Conservation (phyloP, 176 grass and related monocot genomes). For the Aegilops speltoides region DNA sequence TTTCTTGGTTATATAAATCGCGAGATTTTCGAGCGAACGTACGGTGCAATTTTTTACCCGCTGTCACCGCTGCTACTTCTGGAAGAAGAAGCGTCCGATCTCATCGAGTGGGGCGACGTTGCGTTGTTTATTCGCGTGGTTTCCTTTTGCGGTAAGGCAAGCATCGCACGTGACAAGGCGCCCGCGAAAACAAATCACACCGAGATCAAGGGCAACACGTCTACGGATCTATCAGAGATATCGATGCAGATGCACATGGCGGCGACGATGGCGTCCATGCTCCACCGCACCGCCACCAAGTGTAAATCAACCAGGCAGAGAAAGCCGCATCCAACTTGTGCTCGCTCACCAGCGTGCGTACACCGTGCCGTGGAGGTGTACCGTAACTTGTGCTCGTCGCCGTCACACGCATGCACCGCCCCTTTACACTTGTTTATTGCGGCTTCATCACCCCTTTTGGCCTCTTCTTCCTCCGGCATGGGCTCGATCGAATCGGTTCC, state of each 20-base stretch:
- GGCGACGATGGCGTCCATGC: neutral
- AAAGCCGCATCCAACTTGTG: slow-evolving; percentile 25
- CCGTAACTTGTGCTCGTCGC: no score
- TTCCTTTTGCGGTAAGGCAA: neutral
- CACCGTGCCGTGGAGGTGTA: no score
- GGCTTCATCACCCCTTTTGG: neutral
- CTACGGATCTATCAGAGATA: neutral
- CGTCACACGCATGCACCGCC: no score
- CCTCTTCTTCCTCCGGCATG: neutral
- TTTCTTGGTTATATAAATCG: no score
- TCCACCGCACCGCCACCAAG: slow-evolving; percentile 4
- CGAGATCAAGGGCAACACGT: neutral
- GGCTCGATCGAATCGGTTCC: neutral
- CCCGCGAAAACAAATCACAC: neutral
- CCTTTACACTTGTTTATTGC: slow-evolving; percentile 4
- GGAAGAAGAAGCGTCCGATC: no score
- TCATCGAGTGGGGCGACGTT: neutral
- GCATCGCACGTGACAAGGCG: neutral
- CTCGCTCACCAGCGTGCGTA: neutral
- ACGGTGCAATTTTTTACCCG: no score
- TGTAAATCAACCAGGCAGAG: neutral
- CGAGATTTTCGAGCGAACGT: no score
- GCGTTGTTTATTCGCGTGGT: neutral
- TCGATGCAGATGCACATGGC: neutral
- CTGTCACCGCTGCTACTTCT: no score